These are phyloP conservation scores for Vigna trinervia DNA, from an alignment of 306 rosid genomes.

Conservation along the genomic window DNA sequence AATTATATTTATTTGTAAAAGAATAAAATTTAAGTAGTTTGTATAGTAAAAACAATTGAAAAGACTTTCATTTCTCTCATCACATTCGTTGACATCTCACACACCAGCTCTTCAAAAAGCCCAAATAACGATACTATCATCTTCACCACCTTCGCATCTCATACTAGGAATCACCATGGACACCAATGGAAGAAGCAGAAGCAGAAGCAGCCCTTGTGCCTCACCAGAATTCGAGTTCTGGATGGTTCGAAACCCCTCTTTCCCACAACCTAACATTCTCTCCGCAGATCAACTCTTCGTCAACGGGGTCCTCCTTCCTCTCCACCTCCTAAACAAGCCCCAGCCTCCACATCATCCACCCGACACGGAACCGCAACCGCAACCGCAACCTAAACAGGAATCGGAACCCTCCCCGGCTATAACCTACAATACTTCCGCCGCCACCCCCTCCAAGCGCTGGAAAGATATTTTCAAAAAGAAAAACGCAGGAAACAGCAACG, in stretches of 20 bases:
- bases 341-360: neutral
- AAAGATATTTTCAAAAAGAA: slow-evolving; percentile 71
- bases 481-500: slow-evolving; percentile 50
- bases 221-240: slow-evolving; percentile 99
- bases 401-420: slow-evolving; percentile 30
- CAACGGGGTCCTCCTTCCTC: slow-evolving; percentile 83
- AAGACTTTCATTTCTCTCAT: neutral
- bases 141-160: neutral
- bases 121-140: neutral
- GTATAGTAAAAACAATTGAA: too few relatives aligned
- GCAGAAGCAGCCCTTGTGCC: slow-evolving; percentile 32
- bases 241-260: slow-evolving; percentile 81
- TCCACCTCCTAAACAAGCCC: slow-evolving; percentile 49
- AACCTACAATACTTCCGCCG: neutral
- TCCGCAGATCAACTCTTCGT: slow-evolving; percentile 85
- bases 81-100: neutral
- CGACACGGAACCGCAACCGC: slow-evolving; percentile 19
- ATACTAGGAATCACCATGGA: slow-evolving; percentile 46
- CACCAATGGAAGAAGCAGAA: slow-evolving; percentile 25
- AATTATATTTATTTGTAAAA: too few relatives aligned
- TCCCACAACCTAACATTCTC: slow-evolving; percentile 65
- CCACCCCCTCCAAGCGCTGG: slow-evolving; percentile 69
- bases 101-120: neutral
- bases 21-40: too few relatives aligned
- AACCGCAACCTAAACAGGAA: slow-evolving; percentile 14